Evolutionary conservation across 164 flowering plant species (phyloP).

Genomic region (Akebia trifoliata): DNA sequence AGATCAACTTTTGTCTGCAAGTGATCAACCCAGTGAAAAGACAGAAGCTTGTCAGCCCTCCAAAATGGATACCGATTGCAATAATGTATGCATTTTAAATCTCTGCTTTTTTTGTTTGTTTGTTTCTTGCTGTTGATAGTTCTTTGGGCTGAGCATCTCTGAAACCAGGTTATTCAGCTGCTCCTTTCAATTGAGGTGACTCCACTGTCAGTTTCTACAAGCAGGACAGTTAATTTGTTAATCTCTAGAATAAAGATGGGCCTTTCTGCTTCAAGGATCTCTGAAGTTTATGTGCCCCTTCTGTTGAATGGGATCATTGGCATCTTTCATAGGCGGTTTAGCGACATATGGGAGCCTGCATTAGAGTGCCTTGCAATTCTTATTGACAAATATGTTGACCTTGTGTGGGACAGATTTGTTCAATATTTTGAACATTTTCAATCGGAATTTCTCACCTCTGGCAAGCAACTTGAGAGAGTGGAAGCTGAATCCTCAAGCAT

Average conservation of each 20-base stretch:
- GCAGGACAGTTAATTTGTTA: conserved; percentile 47
- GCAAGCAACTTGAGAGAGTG: conserved; percentile 22
- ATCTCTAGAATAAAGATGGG: conserved; percentile 67
- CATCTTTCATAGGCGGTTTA: conserved; percentile 74
- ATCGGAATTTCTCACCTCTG: conserved; percentile 25
- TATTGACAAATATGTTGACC: conserved; percentile 30
- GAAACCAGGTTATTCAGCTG: conserved; percentile 64
- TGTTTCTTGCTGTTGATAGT: conserved; percentile 1
- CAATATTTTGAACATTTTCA: conserved; percentile 47
- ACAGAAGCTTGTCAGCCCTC: conserved; percentile 31
- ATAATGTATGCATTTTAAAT: conserved; percentile 35
- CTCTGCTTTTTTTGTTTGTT: conserved; percentile 1
- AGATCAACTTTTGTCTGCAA: conserved; percentile 9
- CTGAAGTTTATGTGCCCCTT: conserved; percentile 49
- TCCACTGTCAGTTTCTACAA: conserved; percentile 62
- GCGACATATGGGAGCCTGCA: conserved; percentile 63
- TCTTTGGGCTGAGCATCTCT: neutral
- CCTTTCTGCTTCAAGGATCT: conserved; percentile 45
- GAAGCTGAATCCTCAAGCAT: conserved; percentile 16
- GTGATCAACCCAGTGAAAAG: conserved; percentile 29
- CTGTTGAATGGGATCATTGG: conserved; percentile 72
- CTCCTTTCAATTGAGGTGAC: conserved; percentile 63
- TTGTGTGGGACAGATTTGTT: conserved; percentile 57
- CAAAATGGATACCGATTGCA: conserved; percentile 17
- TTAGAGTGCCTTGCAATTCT: conserved; percentile 62